Evolutionary conservation across 768 basidiomycete genomes (phyloP).

Genomic region (Paxillus ammoniavirescens): DNA sequence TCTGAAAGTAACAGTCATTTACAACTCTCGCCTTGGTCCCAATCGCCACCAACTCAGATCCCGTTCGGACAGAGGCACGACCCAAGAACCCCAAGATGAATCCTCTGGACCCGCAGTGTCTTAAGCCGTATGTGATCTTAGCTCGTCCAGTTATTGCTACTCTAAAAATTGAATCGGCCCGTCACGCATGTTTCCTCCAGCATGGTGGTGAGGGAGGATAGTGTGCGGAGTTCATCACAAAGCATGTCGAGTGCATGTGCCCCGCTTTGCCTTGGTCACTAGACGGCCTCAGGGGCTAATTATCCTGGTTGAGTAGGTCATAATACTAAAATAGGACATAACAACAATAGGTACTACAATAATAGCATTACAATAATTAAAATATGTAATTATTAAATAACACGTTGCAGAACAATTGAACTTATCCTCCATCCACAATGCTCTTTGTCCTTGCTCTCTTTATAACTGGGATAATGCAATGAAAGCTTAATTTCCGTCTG

Average conservation of each 20-base stretch:
- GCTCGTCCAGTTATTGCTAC: too few species aligned
- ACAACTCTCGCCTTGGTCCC: too few species aligned
- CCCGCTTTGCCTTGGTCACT: too few species aligned
- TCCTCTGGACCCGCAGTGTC: too few species aligned
- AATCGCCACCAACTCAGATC: too few species aligned
- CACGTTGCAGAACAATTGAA: too few species aligned
- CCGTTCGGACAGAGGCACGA: too few species aligned
- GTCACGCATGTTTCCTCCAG: constrained; percentile 93
- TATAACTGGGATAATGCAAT: constrained; percentile 6
- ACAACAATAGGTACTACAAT: neutral
- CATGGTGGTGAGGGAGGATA: constrained; percentile 51
- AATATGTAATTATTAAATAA: constrained; percentile 1
- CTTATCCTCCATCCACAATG: neutral
- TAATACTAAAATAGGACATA: constrained; percentile 14
- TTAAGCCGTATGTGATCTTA: too few species aligned
- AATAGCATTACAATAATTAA: too few species aligned
- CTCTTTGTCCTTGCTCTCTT: constrained; percentile 7
- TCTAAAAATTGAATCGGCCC: too few species aligned
- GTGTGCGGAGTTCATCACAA: constrained; percentile 77
- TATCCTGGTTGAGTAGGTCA: neutral
- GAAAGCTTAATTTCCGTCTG: neutral
- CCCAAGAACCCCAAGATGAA: too few species aligned
- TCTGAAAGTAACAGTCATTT: too few species aligned
- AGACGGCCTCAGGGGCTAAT: constrained; percentile 17
- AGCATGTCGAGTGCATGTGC: constrained; percentile 86